Conservation (phyloP, 306 rosid species). For the Hippophae gyantsensis region DNA sequence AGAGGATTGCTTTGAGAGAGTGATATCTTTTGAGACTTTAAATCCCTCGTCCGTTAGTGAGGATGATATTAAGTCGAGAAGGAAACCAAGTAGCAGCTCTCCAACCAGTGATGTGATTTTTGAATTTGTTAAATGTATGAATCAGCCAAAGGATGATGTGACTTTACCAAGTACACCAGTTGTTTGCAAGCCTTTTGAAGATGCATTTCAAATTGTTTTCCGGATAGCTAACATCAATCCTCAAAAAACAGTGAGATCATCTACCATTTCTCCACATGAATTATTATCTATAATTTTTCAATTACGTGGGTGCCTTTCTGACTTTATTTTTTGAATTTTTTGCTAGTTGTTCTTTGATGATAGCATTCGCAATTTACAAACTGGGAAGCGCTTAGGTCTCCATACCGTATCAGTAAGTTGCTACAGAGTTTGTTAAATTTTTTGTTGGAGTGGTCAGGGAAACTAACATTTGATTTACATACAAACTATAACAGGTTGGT, state of each 20-base stretch:
- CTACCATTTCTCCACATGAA: not conserved
- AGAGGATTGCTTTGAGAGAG: conserved; percentile 73
- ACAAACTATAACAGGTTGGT: conserved; percentile 49
- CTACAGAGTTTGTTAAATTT: not conserved
- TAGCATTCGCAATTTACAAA: conserved; percentile 48
- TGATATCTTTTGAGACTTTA: conserved; percentile 76
- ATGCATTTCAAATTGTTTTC: conserved; percentile 52
- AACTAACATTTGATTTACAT: not conserved
- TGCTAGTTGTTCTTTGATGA: conserved; percentile 80
- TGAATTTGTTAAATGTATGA: conserved; percentile 25
- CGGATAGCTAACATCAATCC: conserved; percentile 60
- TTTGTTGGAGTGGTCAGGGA: not conserved
- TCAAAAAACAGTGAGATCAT: conserved; percentile 48
- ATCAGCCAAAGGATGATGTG: conserved; percentile 25
- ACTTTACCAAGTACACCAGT: conserved; percentile 51
- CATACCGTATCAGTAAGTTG: conserved; percentile 60
- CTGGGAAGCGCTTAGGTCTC: conserved; percentile 55
- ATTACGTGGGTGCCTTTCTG: too few species aligned
- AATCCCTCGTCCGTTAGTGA: conserved; percentile 33
- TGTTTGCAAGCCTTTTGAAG: conserved; percentile 73
- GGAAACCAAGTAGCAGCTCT: not conserved
- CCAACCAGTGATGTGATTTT: conserved; percentile 11
- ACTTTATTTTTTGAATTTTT: not conserved
- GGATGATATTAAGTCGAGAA: conserved; percentile 15
- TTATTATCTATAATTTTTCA: too few species aligned